Base-by-base conservation (phyloP, 108 stramenopile genomes). In the Skeletonema grethae region DNA sequence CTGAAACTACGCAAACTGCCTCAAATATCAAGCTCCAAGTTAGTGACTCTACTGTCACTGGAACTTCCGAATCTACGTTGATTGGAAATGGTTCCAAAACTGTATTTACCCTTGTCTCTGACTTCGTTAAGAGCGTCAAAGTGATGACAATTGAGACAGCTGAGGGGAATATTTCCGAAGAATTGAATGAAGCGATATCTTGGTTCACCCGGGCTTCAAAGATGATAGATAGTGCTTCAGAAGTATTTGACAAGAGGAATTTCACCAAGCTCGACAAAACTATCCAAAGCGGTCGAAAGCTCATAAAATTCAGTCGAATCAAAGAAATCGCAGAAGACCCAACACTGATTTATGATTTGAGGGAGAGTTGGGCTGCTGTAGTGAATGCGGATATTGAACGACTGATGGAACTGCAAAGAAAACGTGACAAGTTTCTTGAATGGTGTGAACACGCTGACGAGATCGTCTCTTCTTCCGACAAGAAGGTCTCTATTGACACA, bases 241-340 rank as follows among this genome's bases (percentile, higher is more conserved):
- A 87, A 80, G 65, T 87, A 77, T 80, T 60, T 39, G 89, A 92
- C 63, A 84, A 77, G 41, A 72, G 85, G 29, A 87, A 73, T 61
- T 84, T 87, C 63, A 82, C 87, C 12, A 78, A 82, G 11, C 82
- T 92, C 35, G 88, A 90, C 74, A 80, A 86, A 61, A 84, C 86
- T 31, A 63, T 90, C 35, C 65, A 77, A 45, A 83, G 80, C 55
- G 91, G 91, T 9, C 70, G 82, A 34, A 76, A 63, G 6, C 82
- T 90, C 11, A 56, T 82, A 15, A 66, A 76, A 25, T 58, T 66
- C 61, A 69, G 53, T 7, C 59, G 62, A 31, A 66, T 39, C 13
- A 53, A 69, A 55, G 70, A 77, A n/a, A 69, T 69, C n/a, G 72
- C 79, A 24, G 85, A 80, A 45, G 82, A 80, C 16, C 15, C 59